A percentile compares a stretch with the other conserved stretches of the same genome.
Evolutionary conservation across 345 rosid genomes (phyloP).

Genomic region (Excoecaria cochinchinensis): DNA sequence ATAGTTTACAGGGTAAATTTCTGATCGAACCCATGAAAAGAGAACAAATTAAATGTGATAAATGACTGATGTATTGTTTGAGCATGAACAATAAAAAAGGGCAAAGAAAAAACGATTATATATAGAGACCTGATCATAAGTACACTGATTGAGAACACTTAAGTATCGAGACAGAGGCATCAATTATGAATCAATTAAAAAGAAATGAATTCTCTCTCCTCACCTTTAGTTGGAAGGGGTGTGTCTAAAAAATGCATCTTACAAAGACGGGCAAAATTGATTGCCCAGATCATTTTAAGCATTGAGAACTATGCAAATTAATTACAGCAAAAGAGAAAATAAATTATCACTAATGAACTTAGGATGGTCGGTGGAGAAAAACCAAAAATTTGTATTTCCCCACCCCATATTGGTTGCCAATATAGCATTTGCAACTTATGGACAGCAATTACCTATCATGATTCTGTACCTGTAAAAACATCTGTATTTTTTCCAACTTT

Average conservation of each 20-base stretch:
- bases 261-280: background rate
- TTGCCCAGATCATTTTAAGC: slow-evolving; percentile 2
- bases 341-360: slow-evolving; percentile 1
- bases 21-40: background rate
- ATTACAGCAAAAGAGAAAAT: background rate
- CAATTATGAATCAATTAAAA: background rate
- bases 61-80: background rate
- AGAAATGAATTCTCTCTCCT: background rate
- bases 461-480: background rate
- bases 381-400: slow-evolving; percentile 16
- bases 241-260: background rate
- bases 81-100: background rate
- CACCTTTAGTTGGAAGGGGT: background rate
- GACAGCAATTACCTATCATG: slow-evolving; percentile 11
- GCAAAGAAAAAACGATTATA: background rate
- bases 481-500: slow-evolving; percentile 1
- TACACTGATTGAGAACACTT: background rate
- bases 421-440: background rate
- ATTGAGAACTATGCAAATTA: background rate
- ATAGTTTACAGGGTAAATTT: background rate
- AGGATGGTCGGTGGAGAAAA: slow-evolving; percentile 13
- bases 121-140: background rate
- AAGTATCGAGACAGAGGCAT: background rate
- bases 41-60: background rate
- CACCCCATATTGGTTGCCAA: slow-evolving; percentile 18